Base-by-base conservation (phyloP, 208 protist genomes). In the Trypanosoma boissoni region DNA sequence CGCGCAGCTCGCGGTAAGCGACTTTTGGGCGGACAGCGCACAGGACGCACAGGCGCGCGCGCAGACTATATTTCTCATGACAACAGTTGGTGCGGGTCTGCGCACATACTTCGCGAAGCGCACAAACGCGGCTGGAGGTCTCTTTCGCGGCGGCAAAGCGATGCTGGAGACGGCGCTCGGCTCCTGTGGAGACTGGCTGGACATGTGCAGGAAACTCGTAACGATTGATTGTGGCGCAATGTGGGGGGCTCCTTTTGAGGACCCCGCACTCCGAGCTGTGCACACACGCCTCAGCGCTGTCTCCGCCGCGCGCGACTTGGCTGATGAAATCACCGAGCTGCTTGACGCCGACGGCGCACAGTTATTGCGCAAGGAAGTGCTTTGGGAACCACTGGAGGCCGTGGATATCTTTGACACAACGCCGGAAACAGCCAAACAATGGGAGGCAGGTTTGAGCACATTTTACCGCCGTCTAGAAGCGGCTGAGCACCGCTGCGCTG, bases 381-480 rank as follows among this genome's bases (percentile, higher is more conserved):
- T 95, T 43, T 96, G 88, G 79, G 88, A 95, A 18, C 53, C 74
- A 34, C 87, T 95, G 60, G 78, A 66, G 51, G 70, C 62, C 39
- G 53, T 94, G 12, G 83, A 92, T 39, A 44, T 94, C 7, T 84
- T 92, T 61, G 34, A 79, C 65, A 78, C 77, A 26, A 80, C 78
- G 3, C 34, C 68, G 2, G 55, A 42, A n/a, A 72, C 61, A 29
- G 72, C 87, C 52, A 75, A 78, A 52, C 64, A 80, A 79, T 96
- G 90, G 89, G 65, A 68, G 42, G 36, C 64, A 20, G 78, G 67
- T 10, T 57, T 92, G 20, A 78, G 64, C 50, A 65, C 80, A 4
- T 96, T 89, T 64, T 86, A 94, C 62, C 70, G 85, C 8, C 80
- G 86, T n/a, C 58, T 94, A 20, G 83, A 94, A 46, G 83, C 86